Base-by-base conservation (phyloP, 805 yeast genomes). In the Metschnikowia proteae region DNA sequence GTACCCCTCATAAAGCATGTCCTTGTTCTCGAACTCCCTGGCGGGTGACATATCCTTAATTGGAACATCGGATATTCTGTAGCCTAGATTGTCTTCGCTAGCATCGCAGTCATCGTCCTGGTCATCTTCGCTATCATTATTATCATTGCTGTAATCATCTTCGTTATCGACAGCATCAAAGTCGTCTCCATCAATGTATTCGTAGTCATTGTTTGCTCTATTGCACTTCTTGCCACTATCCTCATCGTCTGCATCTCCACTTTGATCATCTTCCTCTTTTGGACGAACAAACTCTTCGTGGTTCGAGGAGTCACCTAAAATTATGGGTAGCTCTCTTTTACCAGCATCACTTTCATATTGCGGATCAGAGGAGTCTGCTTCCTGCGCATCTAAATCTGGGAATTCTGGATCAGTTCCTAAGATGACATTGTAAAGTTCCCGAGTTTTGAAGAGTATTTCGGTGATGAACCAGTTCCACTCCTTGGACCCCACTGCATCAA, bases 351-450 rank as follows among this genome's bases (percentile, higher is more conserved):
- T 23, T 30, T 63, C 65, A 45, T 45, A 62, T 11, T 55, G 53
- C 10, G 51, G 53, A 7, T 51, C 51, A 17, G 53, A 54, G 3
- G 37, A 17, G 23, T 31, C 26, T 4, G 26, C 41, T 2, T 54
- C 55, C 26, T 35, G 47, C 1, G 51, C 50, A 4, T 43, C 53
- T 3, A 43, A 53, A 6, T 47, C 55, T 4, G 51, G 27, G 31
- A 47, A 56, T 23, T 56, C 56, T 6, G 55, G 56, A 29, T 63
- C 66, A 47, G 81, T 79, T 3, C 84, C 84, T 29, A 80, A 61
- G 3, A 80, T 82, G 27, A 77, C 81, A 60, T 79, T 80, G 57
- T 80, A 79, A 64, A 79, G 73, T 45, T 79, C 80, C 51, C 82
- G 69, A 8, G 82, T 78, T 46, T 78, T 77, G 44, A 77, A 68